Conservation (phyloP, 208 protist genomes). For the Trypanosomatidae sp. region DNA sequence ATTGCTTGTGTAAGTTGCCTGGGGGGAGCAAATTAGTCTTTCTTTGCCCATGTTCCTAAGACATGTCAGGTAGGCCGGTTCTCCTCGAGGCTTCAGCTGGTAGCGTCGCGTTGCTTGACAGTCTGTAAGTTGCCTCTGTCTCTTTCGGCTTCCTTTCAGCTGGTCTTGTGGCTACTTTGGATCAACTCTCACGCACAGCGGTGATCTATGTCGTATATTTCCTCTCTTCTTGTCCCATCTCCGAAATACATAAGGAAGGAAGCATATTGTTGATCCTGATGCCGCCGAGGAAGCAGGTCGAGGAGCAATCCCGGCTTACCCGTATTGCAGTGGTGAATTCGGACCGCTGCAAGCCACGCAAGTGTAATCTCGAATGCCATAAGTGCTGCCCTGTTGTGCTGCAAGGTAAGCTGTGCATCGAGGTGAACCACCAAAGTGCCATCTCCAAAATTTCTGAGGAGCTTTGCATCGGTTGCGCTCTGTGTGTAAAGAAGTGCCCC, state of each 20-base stretch:
- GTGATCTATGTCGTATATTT: not conserved
- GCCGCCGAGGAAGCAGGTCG: conserved; percentile 70
- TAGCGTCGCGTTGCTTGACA: not conserved
- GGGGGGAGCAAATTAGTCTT: not conserved
- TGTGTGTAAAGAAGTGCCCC: conserved; percentile 99
- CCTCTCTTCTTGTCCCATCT: not conserved
- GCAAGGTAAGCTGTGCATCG: conserved; percentile 99
- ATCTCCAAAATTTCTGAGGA: conserved; percentile 98
- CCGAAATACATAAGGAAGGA: not conserved
- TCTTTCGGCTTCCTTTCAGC: not conserved
- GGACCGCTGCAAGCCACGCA: conserved; percentile 99
- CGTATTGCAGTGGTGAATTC: conserved; percentile 99
- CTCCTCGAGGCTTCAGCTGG: not conserved
- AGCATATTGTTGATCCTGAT: conserved; percentile 23
- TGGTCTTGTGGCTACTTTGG: not conserved
- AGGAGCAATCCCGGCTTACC: conserved; percentile 94
- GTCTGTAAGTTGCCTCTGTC: not conserved
- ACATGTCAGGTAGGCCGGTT: not conserved
- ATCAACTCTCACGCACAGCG: not conserved
- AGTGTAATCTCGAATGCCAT: conserved; percentile 99
- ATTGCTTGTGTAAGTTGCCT: not conserved
- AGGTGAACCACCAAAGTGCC: conserved; percentile 95
- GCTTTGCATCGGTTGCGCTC: conserved; percentile 99
- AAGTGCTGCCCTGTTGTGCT: conserved; percentile 98
- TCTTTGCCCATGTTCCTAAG: not conserved